A percentile compares a stretch with the other conserved stretches of the same genome.
These are phyloP conservation scores for Candida sp. DNA, from an alignment of 1,139 yeast genomes.

Conservation along the genomic window DNA sequence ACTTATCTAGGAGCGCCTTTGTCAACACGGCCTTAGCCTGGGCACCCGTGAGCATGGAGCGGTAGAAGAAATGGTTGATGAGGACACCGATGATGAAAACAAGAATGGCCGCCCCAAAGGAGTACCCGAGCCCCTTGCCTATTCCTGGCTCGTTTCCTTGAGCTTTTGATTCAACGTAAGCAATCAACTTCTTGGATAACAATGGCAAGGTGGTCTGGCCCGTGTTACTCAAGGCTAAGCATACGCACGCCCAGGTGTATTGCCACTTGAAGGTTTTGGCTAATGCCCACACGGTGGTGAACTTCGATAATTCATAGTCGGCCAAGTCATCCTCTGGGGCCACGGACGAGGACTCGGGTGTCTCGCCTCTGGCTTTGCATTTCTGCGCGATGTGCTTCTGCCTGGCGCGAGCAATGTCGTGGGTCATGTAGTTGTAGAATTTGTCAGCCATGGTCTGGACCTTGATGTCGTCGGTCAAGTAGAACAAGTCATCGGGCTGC, in stretches of 20 bases:
- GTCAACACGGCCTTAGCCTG: slow-evolving; percentile 69
- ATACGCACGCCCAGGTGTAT: slow-evolving; percentile 48
- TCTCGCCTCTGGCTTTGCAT: slow-evolving; percentile 27
- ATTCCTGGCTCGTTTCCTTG: slow-evolving; percentile 19
- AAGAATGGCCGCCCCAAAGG: slow-evolving; percentile 26
- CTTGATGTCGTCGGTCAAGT: slow-evolving; percentile 38
- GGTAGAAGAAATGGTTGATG: slow-evolving; percentile 34
- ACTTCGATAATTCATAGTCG: slow-evolving; percentile 24
- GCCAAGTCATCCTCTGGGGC: slow-evolving; percentile 24
- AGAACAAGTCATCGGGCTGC: slow-evolving; percentile 48
- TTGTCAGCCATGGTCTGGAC: slow-evolving; percentile 37
- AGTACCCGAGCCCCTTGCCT: slow-evolving; percentile 36
- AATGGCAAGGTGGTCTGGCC: slow-evolving; percentile 56
- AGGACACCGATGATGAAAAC: slow-evolving; percentile 23
- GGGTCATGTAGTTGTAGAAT: slow-evolving; percentile 29
- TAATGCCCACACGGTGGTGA: slow-evolving; percentile 37
- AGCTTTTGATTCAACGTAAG: slow-evolving; percentile 39
- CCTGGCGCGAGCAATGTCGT: slow-evolving; percentile 22
- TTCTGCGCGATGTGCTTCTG: slow-evolving; percentile 21
- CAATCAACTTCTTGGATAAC: slow-evolving; percentile 45
- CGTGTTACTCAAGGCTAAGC: slow-evolving; percentile 45
- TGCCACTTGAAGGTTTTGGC: slow-evolving; percentile 60
- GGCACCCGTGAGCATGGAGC: slow-evolving; percentile 55
- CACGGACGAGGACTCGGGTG: slow-evolving; percentile 22
- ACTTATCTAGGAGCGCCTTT: slow-evolving; percentile 67